Evolutionary conservation across 1,139 yeast species (phyloP).

Genomic region (Magnusiomyces suaveolens): DNA sequence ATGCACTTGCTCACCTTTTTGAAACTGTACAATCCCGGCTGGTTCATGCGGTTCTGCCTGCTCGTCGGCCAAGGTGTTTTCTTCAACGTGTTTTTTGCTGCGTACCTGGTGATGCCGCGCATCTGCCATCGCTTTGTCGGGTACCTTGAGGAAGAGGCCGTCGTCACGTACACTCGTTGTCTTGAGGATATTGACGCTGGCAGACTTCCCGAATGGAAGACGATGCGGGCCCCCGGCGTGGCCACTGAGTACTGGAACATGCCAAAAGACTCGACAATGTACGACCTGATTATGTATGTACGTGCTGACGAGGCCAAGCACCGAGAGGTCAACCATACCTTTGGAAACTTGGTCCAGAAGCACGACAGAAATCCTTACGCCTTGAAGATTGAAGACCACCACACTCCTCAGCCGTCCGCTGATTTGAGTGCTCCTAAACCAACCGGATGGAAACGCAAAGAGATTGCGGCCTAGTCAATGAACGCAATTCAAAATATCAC

Average conservation of each 20-base stretch:
- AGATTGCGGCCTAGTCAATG: slow-evolving; percentile 30
- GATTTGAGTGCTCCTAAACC: slow-evolving; percentile 35
- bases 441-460: slow-evolving; percentile 56
- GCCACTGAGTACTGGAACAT: slow-evolving; percentile 58
- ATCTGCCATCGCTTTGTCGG: slow-evolving; percentile 72
- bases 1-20: slow-evolving; percentile 66
- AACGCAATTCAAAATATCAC: too few species aligned
- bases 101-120: slow-evolving; percentile 50
- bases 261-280: slow-evolving; percentile 43
- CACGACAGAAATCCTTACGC: slow-evolving; percentile 63
- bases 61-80: slow-evolving; percentile 64
- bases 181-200: slow-evolving; percentile 46
- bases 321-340: slow-evolving; percentile 66
- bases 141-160: slow-evolving; percentile 70
- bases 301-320: slow-evolving; percentile 65
- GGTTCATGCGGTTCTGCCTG: slow-evolving; percentile 47
- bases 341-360: slow-evolving; percentile 49
- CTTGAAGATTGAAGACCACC: slow-evolving; percentile 30
- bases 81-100: slow-evolving; percentile 53
- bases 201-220: slow-evolving; percentile 42
- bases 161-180: slow-evolving; percentile 56
- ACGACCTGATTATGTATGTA: slow-evolving; percentile 49
- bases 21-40: slow-evolving; percentile 53
- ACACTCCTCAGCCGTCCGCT: slow-evolving; percentile 45
- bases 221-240: slow-evolving; percentile 34